phyloP scores from a whole-genome alignment of 805 yeast genomes.

The Lipomyces yamadae region DNA sequence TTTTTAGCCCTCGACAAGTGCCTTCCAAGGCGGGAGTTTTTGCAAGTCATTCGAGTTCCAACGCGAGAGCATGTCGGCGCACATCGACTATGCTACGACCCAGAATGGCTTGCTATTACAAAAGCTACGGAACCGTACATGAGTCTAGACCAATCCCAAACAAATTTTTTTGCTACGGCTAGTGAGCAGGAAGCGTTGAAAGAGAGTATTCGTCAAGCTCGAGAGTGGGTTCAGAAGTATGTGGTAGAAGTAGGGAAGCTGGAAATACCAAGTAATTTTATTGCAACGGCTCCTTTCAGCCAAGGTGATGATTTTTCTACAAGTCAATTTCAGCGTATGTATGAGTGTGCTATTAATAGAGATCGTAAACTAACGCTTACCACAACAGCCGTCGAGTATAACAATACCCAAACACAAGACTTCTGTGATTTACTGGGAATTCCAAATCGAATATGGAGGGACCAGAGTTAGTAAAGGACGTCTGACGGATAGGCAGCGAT shows the following conservation, averaged over 20 bases:
- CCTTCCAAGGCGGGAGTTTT: constrained; percentile 62
- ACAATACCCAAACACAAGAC: constrained; percentile 43
- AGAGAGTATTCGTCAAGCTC: constrained; percentile 35
- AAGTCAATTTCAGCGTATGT: constrained; percentile 7
- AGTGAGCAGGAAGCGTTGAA: constrained; percentile 22
- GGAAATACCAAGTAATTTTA: constrained; percentile 43
- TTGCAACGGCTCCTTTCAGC: constrained; percentile 29
- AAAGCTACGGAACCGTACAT: constrained; percentile 40
- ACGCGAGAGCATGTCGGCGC: neutral
- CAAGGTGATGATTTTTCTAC: constrained; percentile 2
- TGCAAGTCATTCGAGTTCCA: constrained; percentile 52
- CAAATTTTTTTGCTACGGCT: constrained; percentile 17
- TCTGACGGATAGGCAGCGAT: neutral
- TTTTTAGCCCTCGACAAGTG: constrained; percentile 89
- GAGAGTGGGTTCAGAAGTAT: constrained; percentile 44
- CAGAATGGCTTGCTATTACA: constrained; percentile 48
- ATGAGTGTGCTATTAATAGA: neutral
- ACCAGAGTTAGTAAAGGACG: neutral
- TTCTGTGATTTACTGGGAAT: constrained; percentile 41
- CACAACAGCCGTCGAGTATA: constrained; percentile 23
- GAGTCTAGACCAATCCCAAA: constrained; percentile 16
- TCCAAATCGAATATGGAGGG: constrained; percentile 33
- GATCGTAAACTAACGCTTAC: neutral
- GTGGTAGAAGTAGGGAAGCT: constrained; percentile 39
- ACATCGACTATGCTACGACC: constrained; percentile 41